phyloP scores from a whole-genome alignment of 2,329 filamentous ascomycete species.

The Fonsecaea multimorphosa region DNA sequence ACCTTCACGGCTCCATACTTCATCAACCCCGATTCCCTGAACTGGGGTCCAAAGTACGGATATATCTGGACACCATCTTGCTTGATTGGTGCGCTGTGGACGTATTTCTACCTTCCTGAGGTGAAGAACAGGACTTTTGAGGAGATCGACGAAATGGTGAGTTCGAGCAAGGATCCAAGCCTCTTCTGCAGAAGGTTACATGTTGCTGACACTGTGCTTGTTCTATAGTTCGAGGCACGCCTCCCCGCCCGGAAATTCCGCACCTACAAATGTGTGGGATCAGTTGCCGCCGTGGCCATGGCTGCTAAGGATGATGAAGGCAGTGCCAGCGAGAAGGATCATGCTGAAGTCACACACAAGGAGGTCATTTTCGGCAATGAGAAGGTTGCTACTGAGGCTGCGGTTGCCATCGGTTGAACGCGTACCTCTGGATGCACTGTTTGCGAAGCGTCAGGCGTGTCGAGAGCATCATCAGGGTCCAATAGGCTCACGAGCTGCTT shows the following conservation, averaged over 20 bases:
- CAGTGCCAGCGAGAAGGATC: slow-evolving; percentile 24
- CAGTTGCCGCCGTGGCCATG: slow-evolving; percentile 34
- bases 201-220: slow-evolving; percentile 9
- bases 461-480: background rate
- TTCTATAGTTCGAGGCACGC: slow-evolving; percentile 46
- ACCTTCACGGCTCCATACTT: slow-evolving; percentile 67
- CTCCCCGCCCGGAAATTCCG: slow-evolving; percentile 48
- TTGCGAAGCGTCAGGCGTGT: background rate
- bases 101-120: slow-evolving; percentile 55
- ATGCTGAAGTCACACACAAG: slow-evolving; percentile 27
- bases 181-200: background rate
- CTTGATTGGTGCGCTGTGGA: slow-evolving; percentile 31
- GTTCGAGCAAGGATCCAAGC: slow-evolving; percentile 3
- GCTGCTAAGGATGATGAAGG: slow-evolving; percentile 27
- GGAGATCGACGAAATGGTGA: slow-evolving; percentile 40
- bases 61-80: slow-evolving; percentile 58
- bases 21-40: slow-evolving; percentile 60
- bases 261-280: slow-evolving; percentile 46
- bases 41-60: slow-evolving; percentile 65
- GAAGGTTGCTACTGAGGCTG: slow-evolving; percentile 53
- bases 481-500: background rate
- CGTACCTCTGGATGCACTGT: background rate
- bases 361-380: slow-evolving; percentile 27
- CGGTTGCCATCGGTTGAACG: slow-evolving; percentile 28
- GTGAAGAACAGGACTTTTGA: slow-evolving; percentile 55